Evolutionary conservation across 2,329 filamentous ascomycete species (phyloP).

Genomic region (Aspergillus costaricaensis): DNA sequence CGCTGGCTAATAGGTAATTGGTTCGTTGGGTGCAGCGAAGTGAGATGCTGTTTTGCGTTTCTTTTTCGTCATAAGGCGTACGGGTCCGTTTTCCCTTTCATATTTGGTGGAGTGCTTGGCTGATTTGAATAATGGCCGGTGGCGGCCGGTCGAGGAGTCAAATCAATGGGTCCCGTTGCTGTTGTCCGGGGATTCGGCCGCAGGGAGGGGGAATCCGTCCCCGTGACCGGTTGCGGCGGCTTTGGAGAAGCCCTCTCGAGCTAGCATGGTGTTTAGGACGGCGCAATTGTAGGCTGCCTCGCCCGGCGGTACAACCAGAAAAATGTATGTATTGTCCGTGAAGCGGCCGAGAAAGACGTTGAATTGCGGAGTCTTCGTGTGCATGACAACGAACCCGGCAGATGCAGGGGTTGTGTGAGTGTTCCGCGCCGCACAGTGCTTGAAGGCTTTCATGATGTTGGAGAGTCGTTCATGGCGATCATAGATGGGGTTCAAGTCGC

Average conservation of each 20-base stretch:
- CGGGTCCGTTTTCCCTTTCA: background rate
- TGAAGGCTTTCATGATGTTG: conserved; percentile 98
- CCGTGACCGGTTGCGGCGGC: conserved; percentile 52
- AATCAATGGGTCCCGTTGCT: conserved; percentile 8
- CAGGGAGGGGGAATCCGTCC: conserved; percentile 45
- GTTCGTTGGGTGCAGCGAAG: background rate
- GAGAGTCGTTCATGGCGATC: conserved; percentile 94
- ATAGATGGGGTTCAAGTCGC: conserved; percentile 78
- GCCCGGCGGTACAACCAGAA: conserved; percentile 85
- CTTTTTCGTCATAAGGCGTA: background rate
- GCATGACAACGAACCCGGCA: conserved; percentile 49
- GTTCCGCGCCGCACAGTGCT: conserved; percentile 65
- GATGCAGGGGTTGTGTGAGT: conserved; percentile 47
- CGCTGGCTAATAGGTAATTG: background rate
- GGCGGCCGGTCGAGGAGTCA: background rate
- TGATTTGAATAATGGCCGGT: background rate
- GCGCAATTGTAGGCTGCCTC: conserved; percentile 90
- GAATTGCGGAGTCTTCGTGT: conserved; percentile 63
- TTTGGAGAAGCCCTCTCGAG: conserved; percentile 76
- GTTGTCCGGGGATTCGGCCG: conserved; percentile 32
- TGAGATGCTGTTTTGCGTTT: background rate
- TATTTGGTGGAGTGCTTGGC: conserved; percentile 3
- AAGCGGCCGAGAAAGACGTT: conserved; percentile 94
- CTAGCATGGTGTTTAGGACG: conserved; percentile 85
- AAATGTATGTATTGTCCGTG: conserved; percentile 96